Conservation (phyloP, 257 asterid species). For the Osmanthus fragrans region DNA sequence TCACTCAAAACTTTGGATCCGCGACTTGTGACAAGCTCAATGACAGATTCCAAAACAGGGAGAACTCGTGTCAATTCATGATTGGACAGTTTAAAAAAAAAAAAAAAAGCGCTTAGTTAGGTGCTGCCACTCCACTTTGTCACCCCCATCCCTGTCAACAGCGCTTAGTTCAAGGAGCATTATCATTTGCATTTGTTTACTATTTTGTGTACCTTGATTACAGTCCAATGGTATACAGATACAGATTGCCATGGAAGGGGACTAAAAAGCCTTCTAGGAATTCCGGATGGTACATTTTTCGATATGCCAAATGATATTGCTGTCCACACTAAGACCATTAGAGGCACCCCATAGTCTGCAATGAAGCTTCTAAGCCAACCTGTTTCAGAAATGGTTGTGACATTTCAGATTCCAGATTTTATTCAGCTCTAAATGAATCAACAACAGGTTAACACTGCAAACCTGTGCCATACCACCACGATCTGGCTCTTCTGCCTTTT, state of each 20-base stretch:
- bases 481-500: constrained; percentile 33
- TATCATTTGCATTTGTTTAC: no score
- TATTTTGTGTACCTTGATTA: constrained; percentile 39
- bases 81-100: no score
- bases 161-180: no score
- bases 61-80: no score
- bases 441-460: no score
- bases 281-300: constrained; percentile 37
- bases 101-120: no score
- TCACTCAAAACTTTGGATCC: no score
- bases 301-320: constrained; percentile 38
- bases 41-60: no score
- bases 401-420: constrained; percentile 1
- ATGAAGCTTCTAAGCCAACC: constrained; percentile 47
- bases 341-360: constrained; percentile 63
- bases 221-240: constrained; percentile 55
- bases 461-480: constrained; percentile 38
- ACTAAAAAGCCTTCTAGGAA: constrained; percentile 47
- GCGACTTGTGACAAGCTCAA: no score
- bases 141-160: no score
- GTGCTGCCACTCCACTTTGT: no score
- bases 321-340: constrained; percentile 51
- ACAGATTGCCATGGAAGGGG: constrained; percentile 51
- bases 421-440: no score
- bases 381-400: constrained; percentile 1